Evolutionary conservation across 345 rosid species (phyloP).

Genomic region (Populus davidiana): DNA sequence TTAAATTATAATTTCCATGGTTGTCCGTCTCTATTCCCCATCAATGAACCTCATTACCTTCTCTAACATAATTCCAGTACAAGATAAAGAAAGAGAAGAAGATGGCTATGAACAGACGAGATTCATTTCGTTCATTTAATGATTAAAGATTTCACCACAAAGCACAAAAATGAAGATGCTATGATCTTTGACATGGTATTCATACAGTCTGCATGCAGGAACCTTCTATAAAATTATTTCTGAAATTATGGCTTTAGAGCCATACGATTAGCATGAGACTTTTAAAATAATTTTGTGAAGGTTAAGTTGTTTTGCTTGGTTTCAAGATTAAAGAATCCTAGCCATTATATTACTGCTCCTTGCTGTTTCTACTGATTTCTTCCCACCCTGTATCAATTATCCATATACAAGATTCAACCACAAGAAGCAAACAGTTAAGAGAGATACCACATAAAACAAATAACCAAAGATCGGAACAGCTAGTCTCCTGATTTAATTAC

Average conservation of each 20-base stretch:
- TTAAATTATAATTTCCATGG: background rate
- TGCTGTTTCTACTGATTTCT: background rate
- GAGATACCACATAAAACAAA: background rate
- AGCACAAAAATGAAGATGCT: background rate
- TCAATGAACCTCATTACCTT: constrained; percentile 6
- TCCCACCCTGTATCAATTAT: background rate
- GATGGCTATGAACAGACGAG: background rate
- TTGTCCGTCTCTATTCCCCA: background rate
- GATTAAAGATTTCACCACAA: background rate
- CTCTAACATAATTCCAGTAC: constrained; percentile 12
- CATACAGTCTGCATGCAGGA: background rate
- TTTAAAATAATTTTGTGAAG: background rate
- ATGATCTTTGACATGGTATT: background rate
- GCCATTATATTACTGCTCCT: background rate
- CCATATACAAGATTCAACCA: background rate
- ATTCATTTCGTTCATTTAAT: background rate
- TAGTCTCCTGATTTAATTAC: background rate
- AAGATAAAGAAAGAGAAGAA: background rate
- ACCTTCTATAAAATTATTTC: background rate
- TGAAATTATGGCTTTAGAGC: background rate
- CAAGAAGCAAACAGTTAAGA: background rate
- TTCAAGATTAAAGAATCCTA: background rate
- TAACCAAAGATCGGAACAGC: background rate
- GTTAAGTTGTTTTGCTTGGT: background rate
- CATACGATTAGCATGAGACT: background rate